Conservation (phyloP, 2,329 filamentous ascomycete genomes). For the Drechslerella dactyloides region DNA sequence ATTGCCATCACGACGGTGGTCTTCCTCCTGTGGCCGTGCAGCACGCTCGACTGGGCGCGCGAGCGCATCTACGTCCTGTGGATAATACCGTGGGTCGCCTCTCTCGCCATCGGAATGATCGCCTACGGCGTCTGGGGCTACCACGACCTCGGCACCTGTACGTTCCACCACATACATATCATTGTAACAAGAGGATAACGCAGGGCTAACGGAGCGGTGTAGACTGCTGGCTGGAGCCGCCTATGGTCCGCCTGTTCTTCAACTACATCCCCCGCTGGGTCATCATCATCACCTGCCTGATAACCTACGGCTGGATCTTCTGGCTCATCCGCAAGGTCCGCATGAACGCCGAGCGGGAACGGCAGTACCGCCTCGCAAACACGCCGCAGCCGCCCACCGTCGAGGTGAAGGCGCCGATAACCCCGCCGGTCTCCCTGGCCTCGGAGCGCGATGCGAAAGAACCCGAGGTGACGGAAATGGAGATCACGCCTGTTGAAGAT, state of each 20-base stretch:
- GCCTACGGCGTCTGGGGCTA: constrained; percentile 38
- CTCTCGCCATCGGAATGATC: constrained; percentile 30
- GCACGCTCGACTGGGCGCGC: constrained; percentile 27
- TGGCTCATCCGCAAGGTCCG: constrained; percentile 27
- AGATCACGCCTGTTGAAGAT: no score
- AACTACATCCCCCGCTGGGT: constrained; percentile 46
- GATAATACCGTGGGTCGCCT: constrained; percentile 34
- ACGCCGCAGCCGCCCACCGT: background rate
- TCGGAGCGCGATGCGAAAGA: no score
- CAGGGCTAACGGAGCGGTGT: background rate
- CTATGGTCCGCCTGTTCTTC: constrained; percentile 31
- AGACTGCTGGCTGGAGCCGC: constrained; percentile 42
- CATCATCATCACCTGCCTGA: constrained; percentile 27
- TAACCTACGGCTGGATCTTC: constrained; percentile 30
- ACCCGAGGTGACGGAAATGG: no score
- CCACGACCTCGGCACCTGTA: constrained; percentile 27
- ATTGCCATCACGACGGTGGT: constrained; percentile 32
- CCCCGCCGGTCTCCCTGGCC: background rate
- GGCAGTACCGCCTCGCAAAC: constrained; percentile 18
- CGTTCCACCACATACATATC: background rate
- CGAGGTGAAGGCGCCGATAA: background rate
- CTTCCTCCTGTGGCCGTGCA: constrained; percentile 30
- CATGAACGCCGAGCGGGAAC: constrained; percentile 21
- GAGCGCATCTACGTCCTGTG: constrained; percentile 31
- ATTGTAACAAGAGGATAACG: no score